Evolutionary conservation across 805 yeast genomes (phyloP), one percentile per base, ranked within the genome.

Genomic region (Starmerella apis): DNA sequence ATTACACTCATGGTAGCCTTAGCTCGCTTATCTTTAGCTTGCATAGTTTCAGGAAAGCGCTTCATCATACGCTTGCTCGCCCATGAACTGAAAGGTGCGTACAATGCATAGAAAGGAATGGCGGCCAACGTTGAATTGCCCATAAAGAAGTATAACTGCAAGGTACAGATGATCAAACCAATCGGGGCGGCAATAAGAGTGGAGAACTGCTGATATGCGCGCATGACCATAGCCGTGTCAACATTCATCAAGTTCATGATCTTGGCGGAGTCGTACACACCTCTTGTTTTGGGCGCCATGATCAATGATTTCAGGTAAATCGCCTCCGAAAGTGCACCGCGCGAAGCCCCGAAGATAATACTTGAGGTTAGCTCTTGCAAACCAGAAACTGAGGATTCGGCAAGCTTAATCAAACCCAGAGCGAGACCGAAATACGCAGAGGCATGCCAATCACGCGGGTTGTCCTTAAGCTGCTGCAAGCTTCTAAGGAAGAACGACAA

Each of bases 41-140:
- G 65, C 46, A 43, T 43, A 6, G 46, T 22, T 14, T 43, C 46
- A 60, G 81, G 83, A 65, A 86, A 94, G 54, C 85, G 68, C 18
- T 64, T 69, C 65, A 80, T 83, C 50, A 76, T 33, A 53, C 67
- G 67, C 61, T 76, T 75, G 55, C 86, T 80, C 55, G 86, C 71
- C 28, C 72, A 63, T 2, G 84, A 80, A 59, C 86, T 85, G 49
- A 83, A 63, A 4, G 95, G 94, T 56, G 86, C 78, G 76, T 86
- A 81, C 25, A 86, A 59, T 3, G 78, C 63, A 77, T 87, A 78
- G 51, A 87, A 75, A 20, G 76, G 65, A 19, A 86, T 86, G 64
- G 95, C 94, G 36, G 86, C 79, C 90, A 92, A 85, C 90, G 86
- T 86, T 11, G 90, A 75, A 51, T 78, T 77, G 30, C 95, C 96